Percentiles rank a stretch among this genome's conserved stretches.
Conservation (phyloP, 1,139 yeast species). For the Meyerozyma athensensis region DNA sequence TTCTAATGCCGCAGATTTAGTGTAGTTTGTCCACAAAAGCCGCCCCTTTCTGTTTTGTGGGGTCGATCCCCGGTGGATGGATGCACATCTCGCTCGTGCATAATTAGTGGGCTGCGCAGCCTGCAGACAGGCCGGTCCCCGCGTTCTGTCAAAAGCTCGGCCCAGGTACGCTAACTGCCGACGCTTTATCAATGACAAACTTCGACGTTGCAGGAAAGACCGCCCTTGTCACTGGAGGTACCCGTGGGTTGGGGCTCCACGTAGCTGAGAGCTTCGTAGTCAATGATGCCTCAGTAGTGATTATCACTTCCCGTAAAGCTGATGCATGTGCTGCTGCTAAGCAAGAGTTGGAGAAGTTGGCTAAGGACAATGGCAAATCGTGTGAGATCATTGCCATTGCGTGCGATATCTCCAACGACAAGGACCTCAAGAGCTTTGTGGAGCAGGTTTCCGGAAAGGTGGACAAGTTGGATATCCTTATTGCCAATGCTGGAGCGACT, state of each 20-base stretch:
- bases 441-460: slow-evolving; percentile 38
- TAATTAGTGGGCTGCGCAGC: no score
- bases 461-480: slow-evolving; percentile 53
- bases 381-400: slow-evolving; percentile 48
- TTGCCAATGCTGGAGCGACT: slow-evolving; percentile 81
- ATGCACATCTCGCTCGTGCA: slow-evolving; percentile 19
- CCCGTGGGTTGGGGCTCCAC: slow-evolving; percentile 11
- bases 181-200: slow-evolving; percentile 19
- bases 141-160: slow-evolving; percentile 13
- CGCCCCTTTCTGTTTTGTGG: slow-evolving; percentile 1
- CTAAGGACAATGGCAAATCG: slow-evolving; percentile 27
- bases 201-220: slow-evolving; percentile 20
- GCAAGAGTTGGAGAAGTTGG: slow-evolving; percentile 42
- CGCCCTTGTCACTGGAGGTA: slow-evolving; percentile 12
- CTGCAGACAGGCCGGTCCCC: no score
- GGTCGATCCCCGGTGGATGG: neutral
- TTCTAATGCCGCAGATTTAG: neutral
- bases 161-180: no score
- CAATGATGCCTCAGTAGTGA: slow-evolving; percentile 4
- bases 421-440: slow-evolving; percentile 45
- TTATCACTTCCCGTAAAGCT: slow-evolving; percentile 54
- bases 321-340: slow-evolving; percentile 63
- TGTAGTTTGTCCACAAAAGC: neutral
- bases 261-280: slow-evolving; percentile 9
- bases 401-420: slow-evolving; percentile 53